Conservation (phyloP, 257 asterid species). For the Gentiana straminea region DNA sequence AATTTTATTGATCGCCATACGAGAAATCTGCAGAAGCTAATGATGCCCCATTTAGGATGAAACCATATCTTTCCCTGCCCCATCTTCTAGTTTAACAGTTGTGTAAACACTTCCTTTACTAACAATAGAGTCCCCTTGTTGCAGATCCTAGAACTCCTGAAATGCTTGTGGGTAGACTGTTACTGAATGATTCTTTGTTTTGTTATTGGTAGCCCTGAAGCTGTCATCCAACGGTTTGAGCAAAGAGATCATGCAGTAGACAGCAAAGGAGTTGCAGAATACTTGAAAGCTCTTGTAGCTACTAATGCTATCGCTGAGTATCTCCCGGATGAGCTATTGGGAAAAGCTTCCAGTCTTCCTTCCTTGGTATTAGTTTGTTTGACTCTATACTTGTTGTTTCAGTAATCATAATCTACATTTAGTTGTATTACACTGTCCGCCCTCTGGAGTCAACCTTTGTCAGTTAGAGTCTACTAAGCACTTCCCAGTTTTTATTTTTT, state of each 20-base stretch:
- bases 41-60: no score
- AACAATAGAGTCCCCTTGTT: no score
- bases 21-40: no score
- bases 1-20: no score
- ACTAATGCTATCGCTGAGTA: slow-evolving; percentile 75
- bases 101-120: no score
- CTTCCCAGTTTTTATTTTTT: no score
- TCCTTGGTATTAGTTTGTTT: slow-evolving; percentile 49
- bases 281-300: slow-evolving; percentile 76
- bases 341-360: slow-evolving; percentile 91
- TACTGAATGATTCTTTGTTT: slow-evolving; percentile 11
- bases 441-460: background rate
- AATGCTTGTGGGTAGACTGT: no score
- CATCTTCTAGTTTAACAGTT: no score
- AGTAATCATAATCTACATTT: no score
- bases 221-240: slow-evolving; percentile 91
- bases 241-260: slow-evolving; percentile 85
- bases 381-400: slow-evolving; percentile 1
- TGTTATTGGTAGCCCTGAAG: slow-evolving; percentile 57
- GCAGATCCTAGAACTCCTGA: no score
- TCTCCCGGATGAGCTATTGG: slow-evolving; percentile 91
- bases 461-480: background rate
- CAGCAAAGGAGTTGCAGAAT: slow-evolving; percentile 88
- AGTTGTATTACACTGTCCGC: background rate
- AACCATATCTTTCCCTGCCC: no score